phyloP scores from a whole-genome alignment of 2,329 filamentous ascomycete species.

The Cordyceps farinosa region DNA sequence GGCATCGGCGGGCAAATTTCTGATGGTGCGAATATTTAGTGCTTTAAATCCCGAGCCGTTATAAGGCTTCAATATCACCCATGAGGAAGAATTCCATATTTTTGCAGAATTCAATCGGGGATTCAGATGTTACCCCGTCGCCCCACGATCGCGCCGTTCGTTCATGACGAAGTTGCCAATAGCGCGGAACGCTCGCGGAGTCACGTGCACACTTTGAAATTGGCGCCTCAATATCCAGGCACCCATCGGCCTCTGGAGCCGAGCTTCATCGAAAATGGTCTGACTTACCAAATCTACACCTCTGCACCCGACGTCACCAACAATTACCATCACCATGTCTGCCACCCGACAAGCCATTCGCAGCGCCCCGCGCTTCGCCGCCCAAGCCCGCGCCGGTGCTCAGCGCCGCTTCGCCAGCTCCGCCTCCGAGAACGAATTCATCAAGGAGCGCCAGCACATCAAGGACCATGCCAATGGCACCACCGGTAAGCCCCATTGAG shows the following conservation, averaged over 20 bases:
- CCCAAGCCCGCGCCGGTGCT: conserved; percentile 55
- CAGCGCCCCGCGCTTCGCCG: conserved; percentile 58
- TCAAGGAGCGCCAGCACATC: conserved; percentile 84
- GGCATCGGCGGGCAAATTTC: neutral
- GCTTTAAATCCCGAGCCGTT: neutral
- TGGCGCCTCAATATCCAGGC: conserved; percentile 16
- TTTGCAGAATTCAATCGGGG: neutral
- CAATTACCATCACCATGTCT: conserved; percentile 51
- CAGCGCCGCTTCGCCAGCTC: conserved; percentile 72
- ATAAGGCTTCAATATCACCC: neutral
- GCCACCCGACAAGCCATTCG: conserved; percentile 60
- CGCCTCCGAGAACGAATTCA: conserved; percentile 84
- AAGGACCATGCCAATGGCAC: conserved; percentile 85
- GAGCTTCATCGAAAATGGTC: conserved; percentile 33
- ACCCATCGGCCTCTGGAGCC: conserved; percentile 26
- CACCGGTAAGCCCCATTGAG: conserved; percentile 60
- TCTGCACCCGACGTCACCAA: conserved; percentile 26
- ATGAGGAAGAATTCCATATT: neutral
- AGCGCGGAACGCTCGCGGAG: conserved; percentile 15
- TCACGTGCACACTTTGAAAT: conserved; percentile 16
- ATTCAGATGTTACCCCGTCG: neutral
- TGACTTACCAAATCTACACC: conserved; percentile 31
- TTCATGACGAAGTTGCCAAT: neutral
- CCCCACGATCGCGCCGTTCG: conserved; percentile 16
- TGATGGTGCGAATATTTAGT: neutral